phyloP scores from a whole-genome alignment of 768 basidiomycete genomes.

The Suillus ampliporus region DNA sequence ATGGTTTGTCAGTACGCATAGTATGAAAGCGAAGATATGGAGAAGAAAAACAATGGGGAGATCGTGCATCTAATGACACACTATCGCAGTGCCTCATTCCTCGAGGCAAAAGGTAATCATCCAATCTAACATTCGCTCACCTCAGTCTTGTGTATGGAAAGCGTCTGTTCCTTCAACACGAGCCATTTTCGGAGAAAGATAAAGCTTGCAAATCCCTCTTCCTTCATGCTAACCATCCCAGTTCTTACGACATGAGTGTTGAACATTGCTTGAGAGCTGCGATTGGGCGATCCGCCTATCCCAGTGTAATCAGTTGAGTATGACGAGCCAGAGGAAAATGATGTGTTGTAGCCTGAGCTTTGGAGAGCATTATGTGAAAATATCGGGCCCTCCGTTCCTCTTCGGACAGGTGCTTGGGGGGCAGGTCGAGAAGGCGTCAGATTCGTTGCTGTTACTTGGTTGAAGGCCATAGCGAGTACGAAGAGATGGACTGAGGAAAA shows the following conservation, averaged over 20 bases:
- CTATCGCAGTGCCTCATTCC: slow-evolving; percentile 2
- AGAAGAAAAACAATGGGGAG: background rate
- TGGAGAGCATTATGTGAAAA: slow-evolving; percentile 46
- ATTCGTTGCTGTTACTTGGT: slow-evolving; percentile 57
- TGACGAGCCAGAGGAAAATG: slow-evolving; percentile 63
- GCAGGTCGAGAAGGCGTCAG: slow-evolving; percentile 82
- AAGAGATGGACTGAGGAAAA: slow-evolving; percentile 23
- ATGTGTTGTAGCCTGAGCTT: slow-evolving; percentile 62
- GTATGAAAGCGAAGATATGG: background rate
- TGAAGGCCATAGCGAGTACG: slow-evolving; percentile 49
- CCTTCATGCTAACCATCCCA: slow-evolving; percentile 88
- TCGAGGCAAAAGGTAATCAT: slow-evolving; percentile 5
- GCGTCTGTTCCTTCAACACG: slow-evolving; percentile 76
- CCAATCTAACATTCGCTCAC: slow-evolving; percentile 49
- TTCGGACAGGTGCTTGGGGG: slow-evolving; percentile 67
- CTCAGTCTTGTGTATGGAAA: slow-evolving; percentile 91
- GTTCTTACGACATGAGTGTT: slow-evolving; percentile 59
- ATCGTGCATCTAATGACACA: background rate
- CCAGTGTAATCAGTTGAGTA: slow-evolving; percentile 75
- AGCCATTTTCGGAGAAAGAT: slow-evolving; percentile 93
- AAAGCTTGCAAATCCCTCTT: slow-evolving; percentile 91
- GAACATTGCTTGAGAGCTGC: slow-evolving; percentile 43
- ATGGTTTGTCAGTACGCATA: slow-evolving; percentile 14
- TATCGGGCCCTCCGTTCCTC: slow-evolving; percentile 44
- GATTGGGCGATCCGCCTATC: slow-evolving; percentile 80